These are phyloP conservation scores for Talaromyces verruculosus DNA, from an alignment of 2,329 filamentous ascomycete species.

Conservation along the genomic window DNA sequence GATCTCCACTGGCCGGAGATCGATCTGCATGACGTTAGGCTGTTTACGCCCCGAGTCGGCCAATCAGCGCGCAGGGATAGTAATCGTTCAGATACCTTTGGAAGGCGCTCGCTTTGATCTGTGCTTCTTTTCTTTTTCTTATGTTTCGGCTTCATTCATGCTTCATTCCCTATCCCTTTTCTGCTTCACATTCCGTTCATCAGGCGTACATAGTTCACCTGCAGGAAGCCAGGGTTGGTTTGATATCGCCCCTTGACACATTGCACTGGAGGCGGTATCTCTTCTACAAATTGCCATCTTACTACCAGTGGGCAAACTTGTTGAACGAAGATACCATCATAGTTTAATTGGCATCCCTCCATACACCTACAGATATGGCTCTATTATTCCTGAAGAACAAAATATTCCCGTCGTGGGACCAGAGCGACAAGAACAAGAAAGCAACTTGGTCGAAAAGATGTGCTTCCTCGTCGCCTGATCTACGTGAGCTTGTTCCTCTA, in stretches of 20 bases:
- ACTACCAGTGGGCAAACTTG: background rate
- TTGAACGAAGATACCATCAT: background rate
- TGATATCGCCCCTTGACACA: background rate
- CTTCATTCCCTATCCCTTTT: background rate
- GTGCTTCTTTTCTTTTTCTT: background rate
- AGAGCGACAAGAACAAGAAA: conserved; percentile 8
- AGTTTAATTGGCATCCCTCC: background rate
- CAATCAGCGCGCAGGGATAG: background rate
- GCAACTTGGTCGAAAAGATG: conserved; percentile 20
- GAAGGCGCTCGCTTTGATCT: background rate
- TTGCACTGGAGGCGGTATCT: background rate
- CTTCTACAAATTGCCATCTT: background rate
- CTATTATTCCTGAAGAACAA: conserved; percentile 42
- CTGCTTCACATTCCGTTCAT: background rate
- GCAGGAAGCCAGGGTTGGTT: background rate
- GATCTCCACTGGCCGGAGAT: background rate
- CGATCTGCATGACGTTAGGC: conserved; percentile 9
- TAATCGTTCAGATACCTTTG: background rate
- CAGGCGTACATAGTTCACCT: background rate
- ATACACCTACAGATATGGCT: conserved; percentile 30
- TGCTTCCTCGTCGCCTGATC: conserved; percentile 20
- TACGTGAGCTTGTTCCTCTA: conserved; percentile 18
- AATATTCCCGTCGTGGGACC: conserved; percentile 31
- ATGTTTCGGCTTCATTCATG: background rate
- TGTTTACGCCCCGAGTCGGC: background rate